A percentile compares a stretch with the other conserved stretches of the same genome.
phyloP scores from a whole-genome alignment of 768 basidiomycete genomes.

The Strobilomyces echinocephalus region DNA sequence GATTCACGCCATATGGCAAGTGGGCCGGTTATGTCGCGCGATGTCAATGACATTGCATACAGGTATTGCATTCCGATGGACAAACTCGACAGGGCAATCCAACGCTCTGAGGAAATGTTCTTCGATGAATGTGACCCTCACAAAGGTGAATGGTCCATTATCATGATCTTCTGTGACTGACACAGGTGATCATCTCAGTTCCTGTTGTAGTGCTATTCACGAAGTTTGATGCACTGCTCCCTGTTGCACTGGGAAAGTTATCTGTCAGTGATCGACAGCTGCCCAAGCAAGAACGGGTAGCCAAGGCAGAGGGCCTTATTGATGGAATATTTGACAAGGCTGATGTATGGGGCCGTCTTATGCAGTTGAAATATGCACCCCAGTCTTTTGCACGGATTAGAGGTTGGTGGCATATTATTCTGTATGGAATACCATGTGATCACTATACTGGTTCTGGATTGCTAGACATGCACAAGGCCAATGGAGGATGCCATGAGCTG shows the following conservation, averaged over 20 bases:
- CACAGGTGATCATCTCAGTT: not conserved
- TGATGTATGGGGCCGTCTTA: not conserved
- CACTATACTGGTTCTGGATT: not conserved
- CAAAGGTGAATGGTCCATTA: not conserved
- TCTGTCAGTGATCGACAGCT: not conserved
- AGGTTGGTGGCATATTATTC: not conserved
- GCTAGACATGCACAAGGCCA: not conserved
- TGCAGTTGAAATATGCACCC: not conserved
- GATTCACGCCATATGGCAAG: constrained; percentile 4
- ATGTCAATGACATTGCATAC: not conserved
- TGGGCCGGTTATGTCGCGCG: not conserved
- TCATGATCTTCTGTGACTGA: not conserved
- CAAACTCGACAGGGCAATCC: not conserved
- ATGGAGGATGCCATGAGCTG: not conserved
- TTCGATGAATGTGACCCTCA: not conserved
- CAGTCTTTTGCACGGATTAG: not conserved
- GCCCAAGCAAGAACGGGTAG: not conserved
- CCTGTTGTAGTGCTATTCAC: not conserved
- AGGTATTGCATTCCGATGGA: not conserved
- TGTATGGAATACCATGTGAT: not conserved
- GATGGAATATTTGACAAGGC: not conserved
- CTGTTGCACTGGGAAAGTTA: not conserved
- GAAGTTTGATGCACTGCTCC: not conserved
- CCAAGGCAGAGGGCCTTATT: not conserved
- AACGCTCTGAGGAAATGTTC: not conserved